phyloP scores from a whole-genome alignment of 352 stramenopile genomes.

The Phytopythium helicoides region DNA sequence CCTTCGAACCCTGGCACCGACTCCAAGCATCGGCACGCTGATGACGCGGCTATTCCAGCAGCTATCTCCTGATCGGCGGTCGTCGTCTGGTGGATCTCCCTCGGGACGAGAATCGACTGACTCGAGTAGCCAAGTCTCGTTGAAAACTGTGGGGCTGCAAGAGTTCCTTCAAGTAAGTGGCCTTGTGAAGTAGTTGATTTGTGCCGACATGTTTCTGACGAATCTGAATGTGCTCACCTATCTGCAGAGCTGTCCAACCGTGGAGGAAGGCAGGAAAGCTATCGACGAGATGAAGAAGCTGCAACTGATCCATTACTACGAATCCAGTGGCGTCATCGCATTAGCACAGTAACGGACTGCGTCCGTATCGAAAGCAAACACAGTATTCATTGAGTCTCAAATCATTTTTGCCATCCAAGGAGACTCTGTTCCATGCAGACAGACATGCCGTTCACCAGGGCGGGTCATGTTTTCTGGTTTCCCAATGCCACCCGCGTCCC shows the following conservation, averaged over 20 bases:
- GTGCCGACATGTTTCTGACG: conserved; percentile 1
- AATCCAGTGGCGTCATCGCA: conserved; percentile 71
- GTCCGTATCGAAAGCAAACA: background rate
- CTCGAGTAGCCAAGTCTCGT: conserved; percentile 15
- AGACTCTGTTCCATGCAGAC: background rate
- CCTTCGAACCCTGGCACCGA: conserved; percentile 55
- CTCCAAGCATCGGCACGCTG: conserved; percentile 55
- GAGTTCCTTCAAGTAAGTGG: conserved; percentile 57
- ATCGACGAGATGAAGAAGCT: conserved; percentile 81
- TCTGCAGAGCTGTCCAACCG: conserved; percentile 77
- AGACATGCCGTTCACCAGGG: background rate
- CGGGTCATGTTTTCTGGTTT: too few species aligned
- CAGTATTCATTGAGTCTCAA: conserved; percentile 2
- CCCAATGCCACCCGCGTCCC: too few species aligned
- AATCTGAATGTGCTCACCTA: background rate
- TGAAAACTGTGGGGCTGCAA: conserved; percentile 66
- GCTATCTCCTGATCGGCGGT: conserved; percentile 31
- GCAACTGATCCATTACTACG: conserved; percentile 80
- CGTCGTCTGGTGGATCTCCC: conserved; percentile 7
- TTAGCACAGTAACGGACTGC: conserved; percentile 42
- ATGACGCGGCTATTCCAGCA: conserved; percentile 79
- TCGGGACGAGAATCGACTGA: conserved; percentile 6
- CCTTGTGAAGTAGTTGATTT: background rate
- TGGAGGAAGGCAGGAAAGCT: conserved; percentile 62
- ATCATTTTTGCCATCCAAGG: background rate